Evolutionary conservation across 2,329 filamentous ascomycete species (phyloP), one percentile per base, ranked within the genome.

Genomic region (Aspergillus viridinutans): DNA sequence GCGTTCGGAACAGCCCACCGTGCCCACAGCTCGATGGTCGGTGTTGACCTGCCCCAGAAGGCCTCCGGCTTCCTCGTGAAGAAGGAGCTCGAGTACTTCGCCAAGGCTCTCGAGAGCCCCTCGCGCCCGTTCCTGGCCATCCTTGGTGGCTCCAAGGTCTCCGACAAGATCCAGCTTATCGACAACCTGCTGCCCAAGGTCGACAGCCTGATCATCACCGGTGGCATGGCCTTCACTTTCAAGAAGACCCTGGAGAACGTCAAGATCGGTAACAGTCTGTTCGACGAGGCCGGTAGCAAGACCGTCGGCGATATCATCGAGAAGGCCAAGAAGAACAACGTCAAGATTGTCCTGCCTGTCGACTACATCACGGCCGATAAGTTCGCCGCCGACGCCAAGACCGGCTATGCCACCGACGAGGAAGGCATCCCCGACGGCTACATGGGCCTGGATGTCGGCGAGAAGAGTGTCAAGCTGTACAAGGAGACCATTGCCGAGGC

Each of bases 1-100:
- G 94, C 95, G 61, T 99, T 99, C 75, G 94, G 94, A 77, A 99
- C 94, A 61, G 94, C 94, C 60, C 94, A 99, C 83, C 91, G 94
- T 76, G 94, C 90, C 50, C 94, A 99, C 86, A 97, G 92, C 78
- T 97, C 93, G 77, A 99, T 99, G 94, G 94, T 99, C 70, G 94
- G 94, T 71, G 85, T 97, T 63, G 87, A 97, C 66, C 88, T 99
- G 50, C 92, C 93, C 67, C 91, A 97, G 78, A 97, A 96, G 83
- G 94, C 94, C 9, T 90, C 93, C 56, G 94, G 94, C 62, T 99
- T 97, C 87, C 87, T 99, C 72, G 92, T 99, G 84, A 99, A 99
- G 89, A 99, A 97, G 84, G 94, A 99, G 80, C 89, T 99, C 62
- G 94, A 99, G 75, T 99, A 99, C 87, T 99, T 99, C 74, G 94